Evolutionary conservation across 768 basidiomycete species (phyloP), one percentile per base, ranked within the genome.

Genomic region (Dendrothele bispora): DNA sequence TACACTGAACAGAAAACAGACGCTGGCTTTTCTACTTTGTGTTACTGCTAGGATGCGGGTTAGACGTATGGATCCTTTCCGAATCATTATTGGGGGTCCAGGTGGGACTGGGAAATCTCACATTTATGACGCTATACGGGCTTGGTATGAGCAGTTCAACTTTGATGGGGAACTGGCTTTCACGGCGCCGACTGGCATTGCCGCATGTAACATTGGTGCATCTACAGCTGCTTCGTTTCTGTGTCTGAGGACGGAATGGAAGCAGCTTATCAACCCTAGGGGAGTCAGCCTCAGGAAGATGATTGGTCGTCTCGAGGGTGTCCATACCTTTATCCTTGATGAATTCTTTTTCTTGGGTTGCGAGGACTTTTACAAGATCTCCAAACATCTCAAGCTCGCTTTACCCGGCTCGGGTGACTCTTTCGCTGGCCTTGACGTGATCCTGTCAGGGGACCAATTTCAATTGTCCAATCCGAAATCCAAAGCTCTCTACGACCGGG

Each of bases 71-170:
- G 29, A 3, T 18, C 53, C 53, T 11, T 26, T 55, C 4, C 42
- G 38, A 14, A 26, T 55, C 26, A 45, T 54, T 14, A 21, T 55
- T 20, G 26, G 6, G 25, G 53, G 54, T 4, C 51, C 54, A 28
- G 54, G 54, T 25, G 54, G 54, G 8, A 52, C 55, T 38, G 54
- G 54, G 4, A 55, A 55, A 40, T 55, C 54, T 10, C 48, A 35
- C 25, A 41, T 55, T 4, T 51, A 50, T 22, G 26, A 55, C 14
- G 54, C 53, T 1, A 15, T 36, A 17, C 7, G n/a, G 3, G 37
- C 24, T 15, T 55, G 25, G 17, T 50, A 42, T 36, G 18, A 41
- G 14, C 1, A 17, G 8, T 2, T 40, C 3, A n/a, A n/a, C 26
- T 20, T 5, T 24, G 4, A 4, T 21, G 8, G 17, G 11, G 42